phyloP scores from a whole-genome alignment of 768 basidiomycete genomes.

The Amanita pseudoporphyria region DNA sequence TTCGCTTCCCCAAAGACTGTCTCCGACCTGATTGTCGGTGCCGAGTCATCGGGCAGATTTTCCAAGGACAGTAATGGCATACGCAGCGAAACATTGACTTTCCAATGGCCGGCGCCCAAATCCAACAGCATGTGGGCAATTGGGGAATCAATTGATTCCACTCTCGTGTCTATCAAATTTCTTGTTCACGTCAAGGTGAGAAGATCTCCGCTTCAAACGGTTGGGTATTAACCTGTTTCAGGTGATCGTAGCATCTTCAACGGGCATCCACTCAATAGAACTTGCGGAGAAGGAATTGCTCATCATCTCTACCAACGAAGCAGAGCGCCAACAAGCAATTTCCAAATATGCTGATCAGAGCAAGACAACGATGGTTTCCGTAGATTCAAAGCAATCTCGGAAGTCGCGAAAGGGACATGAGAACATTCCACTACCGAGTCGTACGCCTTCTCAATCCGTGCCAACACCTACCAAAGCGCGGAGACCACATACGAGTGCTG shows the following conservation, averaged over 20 bases:
- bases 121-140: constrained; percentile 68
- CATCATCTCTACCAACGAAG: constrained; percentile 60
- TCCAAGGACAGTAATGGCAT: constrained; percentile 44
- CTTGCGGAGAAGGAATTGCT: constrained; percentile 59
- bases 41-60: constrained; percentile 53
- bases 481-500: constrained; percentile 70
- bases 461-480: constrained; percentile 26
- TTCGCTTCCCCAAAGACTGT: constrained; percentile 28
- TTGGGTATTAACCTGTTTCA: constrained; percentile 15
- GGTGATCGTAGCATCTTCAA: constrained; percentile 42
- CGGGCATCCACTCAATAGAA: constrained; percentile 58
- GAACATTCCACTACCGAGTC: constrained; percentile 29
- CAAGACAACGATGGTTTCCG: constrained; percentile 18
- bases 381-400: constrained; percentile 52
- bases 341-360: constrained; percentile 42
- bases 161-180: constrained; percentile 57
- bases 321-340: constrained; percentile 56
- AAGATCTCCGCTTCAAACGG: constrained; percentile 10
- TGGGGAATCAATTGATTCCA: constrained; percentile 66
- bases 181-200: constrained; percentile 60
- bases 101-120: constrained; percentile 66
- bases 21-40: constrained; percentile 43
- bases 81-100: constrained; percentile 54
- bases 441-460: constrained; percentile 12
- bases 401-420: constrained; percentile 26